Conservation (phyloP, 2,329 filamentous ascomycete genomes). For the Emergomyces pasteurianus region DNA sequence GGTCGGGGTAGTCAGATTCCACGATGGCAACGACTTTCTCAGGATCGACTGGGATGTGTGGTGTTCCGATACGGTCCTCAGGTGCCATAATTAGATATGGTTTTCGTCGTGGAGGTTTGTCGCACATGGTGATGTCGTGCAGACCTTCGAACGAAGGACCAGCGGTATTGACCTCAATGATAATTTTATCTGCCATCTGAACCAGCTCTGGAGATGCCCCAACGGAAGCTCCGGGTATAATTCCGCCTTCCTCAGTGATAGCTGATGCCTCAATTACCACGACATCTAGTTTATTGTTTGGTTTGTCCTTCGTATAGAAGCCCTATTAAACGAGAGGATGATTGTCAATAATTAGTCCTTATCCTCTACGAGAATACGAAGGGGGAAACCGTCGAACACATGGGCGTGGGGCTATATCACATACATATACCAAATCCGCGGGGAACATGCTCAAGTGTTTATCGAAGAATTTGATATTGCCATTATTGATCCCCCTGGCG, state of each 20-base stretch:
- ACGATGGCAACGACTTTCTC: slow-evolving; percentile 76
- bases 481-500: slow-evolving; percentile 79
- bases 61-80: slow-evolving; percentile 75
- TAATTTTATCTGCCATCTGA: slow-evolving; percentile 85
- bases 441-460: slow-evolving; percentile 93
- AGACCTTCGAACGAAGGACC: slow-evolving; percentile 76
- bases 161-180: slow-evolving; percentile 84
- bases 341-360: background rate
- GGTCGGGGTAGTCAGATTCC: slow-evolving; percentile 73
- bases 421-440: slow-evolving; percentile 66
- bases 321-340: slow-evolving; percentile 35
- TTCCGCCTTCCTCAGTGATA: slow-evolving; percentile 79
- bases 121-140: slow-evolving; percentile 85
- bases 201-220: slow-evolving; percentile 76
- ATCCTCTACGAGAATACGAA: background rate
- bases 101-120: slow-evolving; percentile 67
- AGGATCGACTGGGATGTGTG: slow-evolving; percentile 71
- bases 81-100: slow-evolving; percentile 76
- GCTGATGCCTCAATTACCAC: slow-evolving; percentile 76
- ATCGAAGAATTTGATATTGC: slow-evolving; percentile 83
- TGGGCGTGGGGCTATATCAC: slow-evolving; percentile 22
- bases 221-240: slow-evolving; percentile 75
- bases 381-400: background rate
- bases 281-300: slow-evolving; percentile 64
- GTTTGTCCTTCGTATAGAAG: slow-evolving; percentile 71